These are phyloP conservation scores for Ogataea saltuana DNA, from an alignment of 805 yeast species.

Conservation along the genomic window DNA sequence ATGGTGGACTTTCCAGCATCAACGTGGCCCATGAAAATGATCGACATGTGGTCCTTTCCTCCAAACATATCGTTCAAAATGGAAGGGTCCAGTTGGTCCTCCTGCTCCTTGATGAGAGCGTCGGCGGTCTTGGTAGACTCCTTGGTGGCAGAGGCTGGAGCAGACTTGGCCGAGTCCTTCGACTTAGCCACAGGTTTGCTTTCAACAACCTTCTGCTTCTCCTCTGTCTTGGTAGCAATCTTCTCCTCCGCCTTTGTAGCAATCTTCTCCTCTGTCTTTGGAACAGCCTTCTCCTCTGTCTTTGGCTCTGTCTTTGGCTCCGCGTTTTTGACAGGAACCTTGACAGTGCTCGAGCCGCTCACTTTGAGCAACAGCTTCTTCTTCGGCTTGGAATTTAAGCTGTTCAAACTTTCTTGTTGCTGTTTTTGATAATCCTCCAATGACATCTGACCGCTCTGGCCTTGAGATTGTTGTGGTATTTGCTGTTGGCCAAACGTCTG, in stretches of 20 bases:
- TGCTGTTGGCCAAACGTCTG: constrained; percentile 26
- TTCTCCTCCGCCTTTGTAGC: constrained; percentile 24
- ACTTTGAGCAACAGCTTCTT: constrained; percentile 66
- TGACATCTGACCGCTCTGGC: constrained; percentile 54
- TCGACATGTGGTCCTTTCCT: constrained; percentile 95
- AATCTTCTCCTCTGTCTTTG: constrained; percentile 29
- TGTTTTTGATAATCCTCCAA: constrained; percentile 82
- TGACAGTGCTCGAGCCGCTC: constrained; percentile 58
- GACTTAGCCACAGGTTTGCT: neutral
- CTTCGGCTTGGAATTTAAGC: constrained; percentile 53
- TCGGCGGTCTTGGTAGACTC: constrained; percentile 42
- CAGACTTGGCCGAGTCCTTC: constrained; percentile 11
- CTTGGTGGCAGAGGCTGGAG: constrained; percentile 15
- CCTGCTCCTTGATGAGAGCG: constrained; percentile 64
- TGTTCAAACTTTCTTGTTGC: constrained; percentile 45
- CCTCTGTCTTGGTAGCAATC: constrained; percentile 25
- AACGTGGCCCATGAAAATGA: constrained; percentile 99
- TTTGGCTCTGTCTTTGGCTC: constrained; percentile 36
- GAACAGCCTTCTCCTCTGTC: constrained; percentile 33
- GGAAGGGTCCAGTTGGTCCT: constrained; percentile 81
- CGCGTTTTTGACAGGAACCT: constrained; percentile 43
- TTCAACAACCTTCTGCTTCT: constrained; percentile 36
- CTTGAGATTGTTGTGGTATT: constrained; percentile 17
- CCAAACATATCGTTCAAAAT: constrained; percentile 92
- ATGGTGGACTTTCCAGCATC: constrained; percentile 99